These are phyloP conservation scores for Carex cristatella DNA, from an alignment of 176 grass and related monocot genomes.

Conservation along the genomic window DNA sequence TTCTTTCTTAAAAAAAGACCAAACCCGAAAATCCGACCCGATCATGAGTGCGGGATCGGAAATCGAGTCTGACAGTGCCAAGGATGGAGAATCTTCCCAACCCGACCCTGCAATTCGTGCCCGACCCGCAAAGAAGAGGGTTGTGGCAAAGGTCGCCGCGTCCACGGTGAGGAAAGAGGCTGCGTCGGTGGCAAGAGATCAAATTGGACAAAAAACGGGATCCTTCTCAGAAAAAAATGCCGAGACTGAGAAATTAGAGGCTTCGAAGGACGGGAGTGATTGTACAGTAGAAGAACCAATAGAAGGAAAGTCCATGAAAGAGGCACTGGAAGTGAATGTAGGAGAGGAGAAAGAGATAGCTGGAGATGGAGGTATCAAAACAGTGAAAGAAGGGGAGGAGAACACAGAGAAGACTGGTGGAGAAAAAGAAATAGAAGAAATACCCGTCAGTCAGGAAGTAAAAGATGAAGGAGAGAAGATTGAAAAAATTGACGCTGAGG, in stretches of 20 bases:
- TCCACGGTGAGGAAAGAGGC: not conserved
- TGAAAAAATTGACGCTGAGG: slow-evolving; percentile 2
- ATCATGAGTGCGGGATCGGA: not conserved
- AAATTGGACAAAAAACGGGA: slow-evolving; percentile 1
- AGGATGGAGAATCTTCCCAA: not conserved
- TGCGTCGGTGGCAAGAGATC: not conserved
- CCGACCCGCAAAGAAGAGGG: not conserved
- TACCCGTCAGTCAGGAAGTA: not conserved
- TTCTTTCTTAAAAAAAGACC: not conserved
- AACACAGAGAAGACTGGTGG: not conserved
- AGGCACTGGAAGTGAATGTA: not conserved
- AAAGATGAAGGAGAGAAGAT: slow-evolving; percentile 15
- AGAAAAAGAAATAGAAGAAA: not conserved
- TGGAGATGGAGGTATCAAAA: not conserved
- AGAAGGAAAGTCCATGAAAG: slow-evolving; percentile 6
- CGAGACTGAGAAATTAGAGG: not conserved
- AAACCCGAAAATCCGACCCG: not conserved
- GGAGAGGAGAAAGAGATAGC: not conserved
- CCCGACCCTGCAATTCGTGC: not conserved
- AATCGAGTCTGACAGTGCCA: not conserved
- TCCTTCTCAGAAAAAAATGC: not conserved
- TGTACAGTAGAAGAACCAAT: not conserved
- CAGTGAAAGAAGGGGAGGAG: not conserved
- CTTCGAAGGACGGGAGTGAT: not conserved
- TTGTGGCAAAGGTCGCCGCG: not conserved